These are phyloP conservation scores for Cyberlindnera xylosilytica DNA, from an alignment of 805 yeast species.

Conservation along the genomic window DNA sequence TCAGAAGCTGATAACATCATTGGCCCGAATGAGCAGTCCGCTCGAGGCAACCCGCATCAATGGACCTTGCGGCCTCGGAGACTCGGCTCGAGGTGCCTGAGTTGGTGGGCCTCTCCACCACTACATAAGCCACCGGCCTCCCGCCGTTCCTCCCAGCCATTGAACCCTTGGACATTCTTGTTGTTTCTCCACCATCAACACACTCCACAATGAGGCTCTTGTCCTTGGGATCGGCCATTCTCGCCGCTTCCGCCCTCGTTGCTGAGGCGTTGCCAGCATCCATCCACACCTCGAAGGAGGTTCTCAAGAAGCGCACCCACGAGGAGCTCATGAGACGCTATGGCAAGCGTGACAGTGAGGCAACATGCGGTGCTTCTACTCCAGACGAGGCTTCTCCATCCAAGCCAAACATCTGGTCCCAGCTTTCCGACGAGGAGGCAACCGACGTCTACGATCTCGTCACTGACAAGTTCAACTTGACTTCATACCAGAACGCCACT, in stretches of 20 bases:
- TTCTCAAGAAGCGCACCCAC: constrained; percentile 10
- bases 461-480: constrained; percentile 18
- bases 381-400: constrained; percentile 18
- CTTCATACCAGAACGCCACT: constrained; percentile 20
- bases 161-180: too few species aligned
- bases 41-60: too few species aligned
- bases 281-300: constrained; percentile 10
- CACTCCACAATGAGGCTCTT: constrained; percentile 3
- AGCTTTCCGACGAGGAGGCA: constrained; percentile 22
- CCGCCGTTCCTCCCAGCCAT: too few species aligned
- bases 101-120: too few species aligned
- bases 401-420: constrained; percentile 25
- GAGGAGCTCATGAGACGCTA: constrained; percentile 7
- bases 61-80: too few species aligned
- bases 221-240: not conserved
- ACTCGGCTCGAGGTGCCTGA: too few species aligned
- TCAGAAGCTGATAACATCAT: too few species aligned
- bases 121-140: too few species aligned
- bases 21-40: too few species aligned
- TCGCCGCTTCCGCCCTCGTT: constrained; percentile 7
- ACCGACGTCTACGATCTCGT: constrained; percentile 15
- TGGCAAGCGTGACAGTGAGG: not conserved
- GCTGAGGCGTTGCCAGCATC: constrained; percentile 10
- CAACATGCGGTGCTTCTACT: constrained; percentile 10
- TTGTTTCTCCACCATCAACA: not conserved